Evolutionary conservation across 305 asterid genomes (phyloP).

Genomic region (Fraxinus albicans): DNA sequence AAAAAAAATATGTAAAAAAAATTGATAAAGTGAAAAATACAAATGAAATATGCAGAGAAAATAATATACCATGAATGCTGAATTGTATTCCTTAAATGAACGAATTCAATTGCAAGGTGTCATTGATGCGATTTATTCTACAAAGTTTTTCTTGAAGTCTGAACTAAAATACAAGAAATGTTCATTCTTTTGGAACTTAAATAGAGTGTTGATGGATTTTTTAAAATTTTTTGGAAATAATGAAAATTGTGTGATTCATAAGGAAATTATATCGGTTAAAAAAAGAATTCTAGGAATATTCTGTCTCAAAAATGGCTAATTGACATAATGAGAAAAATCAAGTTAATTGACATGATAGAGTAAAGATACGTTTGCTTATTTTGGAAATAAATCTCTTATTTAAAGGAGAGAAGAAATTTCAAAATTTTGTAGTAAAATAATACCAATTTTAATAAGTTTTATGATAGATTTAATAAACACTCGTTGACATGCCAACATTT

Average conservation of each 20-base stretch:
- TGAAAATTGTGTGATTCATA: background rate
- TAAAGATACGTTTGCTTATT: background rate
- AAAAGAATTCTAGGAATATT: background rate
- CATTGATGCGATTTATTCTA: background rate
- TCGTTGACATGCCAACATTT: background rate
- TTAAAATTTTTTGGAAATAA: background rate
- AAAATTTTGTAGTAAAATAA: background rate
- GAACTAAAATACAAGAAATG: background rate
- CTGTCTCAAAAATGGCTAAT: background rate
- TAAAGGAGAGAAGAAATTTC: background rate
- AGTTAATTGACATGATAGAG: background rate
- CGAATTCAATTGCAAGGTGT: background rate
- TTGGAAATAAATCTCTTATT: background rate
- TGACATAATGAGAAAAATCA: background rate
- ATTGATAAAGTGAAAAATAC: background rate
- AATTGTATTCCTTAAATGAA: background rate
- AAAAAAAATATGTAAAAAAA: background rate
- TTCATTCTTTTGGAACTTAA: background rate
- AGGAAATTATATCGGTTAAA: background rate
- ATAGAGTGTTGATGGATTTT: background rate
- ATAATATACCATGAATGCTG: background rate
- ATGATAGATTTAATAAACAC: background rate
- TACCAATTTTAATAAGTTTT: background rate
- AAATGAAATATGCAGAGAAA: background rate
- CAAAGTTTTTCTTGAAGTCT: background rate